phyloP scores from a whole-genome alignment of 306 rosid genomes.

The Styphnolobium japonicum region DNA sequence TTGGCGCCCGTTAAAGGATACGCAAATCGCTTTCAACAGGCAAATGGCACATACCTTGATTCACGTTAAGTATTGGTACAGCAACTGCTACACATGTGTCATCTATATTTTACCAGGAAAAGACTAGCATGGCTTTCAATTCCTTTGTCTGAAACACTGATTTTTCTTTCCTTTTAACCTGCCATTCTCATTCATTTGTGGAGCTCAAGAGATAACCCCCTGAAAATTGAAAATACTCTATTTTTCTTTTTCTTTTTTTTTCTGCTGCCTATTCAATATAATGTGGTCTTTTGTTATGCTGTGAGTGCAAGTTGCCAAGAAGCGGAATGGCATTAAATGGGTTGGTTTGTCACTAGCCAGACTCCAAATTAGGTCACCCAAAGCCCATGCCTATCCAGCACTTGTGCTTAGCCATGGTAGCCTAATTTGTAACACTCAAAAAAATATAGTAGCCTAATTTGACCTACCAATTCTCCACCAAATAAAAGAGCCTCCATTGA shows the following conservation, averaged over 20 bases:
- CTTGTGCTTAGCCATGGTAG: background rate
- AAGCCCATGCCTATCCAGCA: slow-evolving; percentile 13
- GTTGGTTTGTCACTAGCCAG: slow-evolving; percentile 15
- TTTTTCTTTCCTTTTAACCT: background rate
- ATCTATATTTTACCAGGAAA: slow-evolving; percentile 16
- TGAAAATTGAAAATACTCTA: background rate
- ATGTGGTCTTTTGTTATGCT: background rate
- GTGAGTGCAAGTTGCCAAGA: slow-evolving; percentile 19
- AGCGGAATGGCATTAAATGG: slow-evolving; percentile 17
- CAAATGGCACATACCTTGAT: slow-evolving; percentile 27
- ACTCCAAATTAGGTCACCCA: slow-evolving; percentile 12
- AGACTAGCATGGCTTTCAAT: slow-evolving; percentile 15
- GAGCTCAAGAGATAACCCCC: background rate
- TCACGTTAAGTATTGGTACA: background rate
- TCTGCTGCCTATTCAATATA: background rate
- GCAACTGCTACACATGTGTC: background rate
- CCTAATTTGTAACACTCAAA: background rate
- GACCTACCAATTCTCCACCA: background rate
- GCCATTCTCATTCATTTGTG: background rate
- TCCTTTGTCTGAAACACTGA: background rate
- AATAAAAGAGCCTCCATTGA: background rate
- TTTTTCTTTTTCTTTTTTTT: background rate
- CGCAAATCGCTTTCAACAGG: slow-evolving; percentile 43
- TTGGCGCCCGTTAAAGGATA: slow-evolving; percentile 40
- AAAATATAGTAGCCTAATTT: background rate